These are phyloP conservation scores for Leucocoprinus sp. DNA, from an alignment of 768 basidiomycete species.

Conservation along the genomic window DNA sequence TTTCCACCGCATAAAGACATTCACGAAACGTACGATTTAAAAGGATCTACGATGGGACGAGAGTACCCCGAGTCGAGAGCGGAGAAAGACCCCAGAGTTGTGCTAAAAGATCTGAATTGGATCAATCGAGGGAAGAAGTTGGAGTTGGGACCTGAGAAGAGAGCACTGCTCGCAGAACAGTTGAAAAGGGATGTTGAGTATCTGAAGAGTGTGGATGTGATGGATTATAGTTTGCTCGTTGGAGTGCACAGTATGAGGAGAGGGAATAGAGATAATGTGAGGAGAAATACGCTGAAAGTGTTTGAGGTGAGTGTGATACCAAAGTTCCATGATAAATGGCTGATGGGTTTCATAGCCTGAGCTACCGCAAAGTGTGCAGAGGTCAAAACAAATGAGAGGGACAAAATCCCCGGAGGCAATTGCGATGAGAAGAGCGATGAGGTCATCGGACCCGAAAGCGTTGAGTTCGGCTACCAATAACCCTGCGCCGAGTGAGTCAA, in stretches of 20 bases:
- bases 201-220: conserved; percentile 73
- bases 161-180: conserved; percentile 86
- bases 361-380: conserved; percentile 43
- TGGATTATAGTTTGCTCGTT: conserved; percentile 94
- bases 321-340: neutral
- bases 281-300: conserved; percentile 85
- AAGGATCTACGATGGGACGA: conserved; percentile 88
- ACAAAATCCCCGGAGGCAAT: conserved; percentile 63
- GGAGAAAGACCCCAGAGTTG: conserved; percentile 75
- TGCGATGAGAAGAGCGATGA: conserved; percentile 81
- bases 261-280: conserved; percentile 87
- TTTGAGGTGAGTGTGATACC: conserved; percentile 61
- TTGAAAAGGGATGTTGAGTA: conserved; percentile 81
- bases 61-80: conserved; percentile 80
- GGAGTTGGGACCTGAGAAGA: conserved; percentile 94
- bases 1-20: conserved; percentile 97
- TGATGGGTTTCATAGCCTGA: conserved; percentile 44
- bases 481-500: too few species aligned
- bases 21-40: conserved; percentile 96
- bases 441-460: conserved; percentile 69
- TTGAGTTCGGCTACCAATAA: conserved; percentile 33
- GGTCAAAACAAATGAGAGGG: conserved; percentile 57
- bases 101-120: conserved; percentile 97
- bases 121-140: conserved; percentile 69
- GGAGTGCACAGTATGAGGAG: conserved; percentile 89